Base-by-base conservation (phyloP, 129 eudicot species). In the Saussurea involucrata region DNA sequence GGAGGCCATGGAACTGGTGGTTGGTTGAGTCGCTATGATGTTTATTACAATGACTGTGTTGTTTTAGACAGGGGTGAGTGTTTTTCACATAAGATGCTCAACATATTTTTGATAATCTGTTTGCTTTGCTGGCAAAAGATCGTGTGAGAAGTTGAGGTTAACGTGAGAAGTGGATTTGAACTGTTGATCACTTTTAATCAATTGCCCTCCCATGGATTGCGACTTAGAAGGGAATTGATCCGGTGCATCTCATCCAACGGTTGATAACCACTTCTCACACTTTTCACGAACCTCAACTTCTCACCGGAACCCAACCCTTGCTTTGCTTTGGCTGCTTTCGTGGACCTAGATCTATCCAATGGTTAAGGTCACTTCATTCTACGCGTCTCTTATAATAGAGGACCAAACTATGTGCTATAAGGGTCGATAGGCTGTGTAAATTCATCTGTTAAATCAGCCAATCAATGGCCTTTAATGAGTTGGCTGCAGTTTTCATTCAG, bases 1-100 rank as follows among this genome's bases (percentile, higher is more conserved):
- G 99, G 99, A 73, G 99, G 99, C 36, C 99, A 95, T 77, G 97
- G 97, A 78, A 95, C 99, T 40, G 99, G 99, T 84, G 99, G 97
- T 72, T 95, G 99, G 97, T 85, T 95, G 86, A 95, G 99, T 82
- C 97, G 96, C 63, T 95, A 95, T 72, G 99, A 95, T 65, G 86
- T 95, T 74, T 95, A 95, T 81, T 84, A 88, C 86, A 95, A 95
- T 66, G 99, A 95, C 66, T 88, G 92, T 74, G 82, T 95, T 81
- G 95, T 95, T 74, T 77, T 95, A 76, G 99, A 95, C 82, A 89
- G 98, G 83, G 99, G 97, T 95, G 80, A 86, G 94, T 79, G 78
- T 34, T 73, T 71, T 66, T 25, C 74, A n/a, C 10, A 7, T 73
- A 11, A 55, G 58, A 17, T 61, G 42, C 40, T 65, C 12, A 27